Conservation (phyloP, 2,329 filamentous ascomycete species). For the Hypoxylon sp. region DNA sequence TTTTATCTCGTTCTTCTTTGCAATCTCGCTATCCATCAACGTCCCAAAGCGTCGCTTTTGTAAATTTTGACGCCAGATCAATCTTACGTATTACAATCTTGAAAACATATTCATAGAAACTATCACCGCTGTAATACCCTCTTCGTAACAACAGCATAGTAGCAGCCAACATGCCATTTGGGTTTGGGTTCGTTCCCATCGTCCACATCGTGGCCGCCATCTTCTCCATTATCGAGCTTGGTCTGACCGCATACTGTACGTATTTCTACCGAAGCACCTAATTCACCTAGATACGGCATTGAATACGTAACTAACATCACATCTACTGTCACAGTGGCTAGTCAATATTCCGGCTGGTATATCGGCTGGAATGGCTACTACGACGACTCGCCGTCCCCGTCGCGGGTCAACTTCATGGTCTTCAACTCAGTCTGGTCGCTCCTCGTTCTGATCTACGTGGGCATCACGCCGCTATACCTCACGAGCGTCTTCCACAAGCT, state of each 20-base stretch:
- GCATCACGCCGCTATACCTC: slow-evolving; percentile 73
- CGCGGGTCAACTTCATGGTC: slow-evolving; percentile 79
- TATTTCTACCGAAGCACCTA: slow-evolving; percentile 27
- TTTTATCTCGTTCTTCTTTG: not conserved
- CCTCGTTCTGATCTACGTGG: slow-evolving; percentile 77
- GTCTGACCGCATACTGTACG: slow-evolving; percentile 79
- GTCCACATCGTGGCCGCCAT: slow-evolving; percentile 75
- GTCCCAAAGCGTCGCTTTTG: not conserved
- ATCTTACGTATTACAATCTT: not conserved
- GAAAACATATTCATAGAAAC: not conserved
- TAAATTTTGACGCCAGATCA: not conserved
- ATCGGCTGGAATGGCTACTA: slow-evolving; percentile 53
- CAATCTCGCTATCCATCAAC: not conserved
- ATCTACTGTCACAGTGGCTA: slow-evolving; percentile 63
- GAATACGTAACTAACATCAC: slow-evolving; percentile 9
- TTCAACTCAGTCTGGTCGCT: slow-evolving; percentile 84
- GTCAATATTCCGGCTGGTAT: slow-evolving; percentile 59
- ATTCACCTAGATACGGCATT: not conserved
- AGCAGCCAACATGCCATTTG: slow-evolving; percentile 60
- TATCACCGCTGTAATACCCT: not conserved
- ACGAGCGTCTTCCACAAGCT: slow-evolving; percentile 72
- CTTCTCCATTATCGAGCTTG: slow-evolving; percentile 80
- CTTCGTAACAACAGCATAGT: not conserved
- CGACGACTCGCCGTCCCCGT: slow-evolving; percentile 57
- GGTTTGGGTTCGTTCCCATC: slow-evolving; percentile 67